Evolutionary conservation across 306 rosid genomes (phyloP).

Genomic region (Quercus cerris): DNA sequence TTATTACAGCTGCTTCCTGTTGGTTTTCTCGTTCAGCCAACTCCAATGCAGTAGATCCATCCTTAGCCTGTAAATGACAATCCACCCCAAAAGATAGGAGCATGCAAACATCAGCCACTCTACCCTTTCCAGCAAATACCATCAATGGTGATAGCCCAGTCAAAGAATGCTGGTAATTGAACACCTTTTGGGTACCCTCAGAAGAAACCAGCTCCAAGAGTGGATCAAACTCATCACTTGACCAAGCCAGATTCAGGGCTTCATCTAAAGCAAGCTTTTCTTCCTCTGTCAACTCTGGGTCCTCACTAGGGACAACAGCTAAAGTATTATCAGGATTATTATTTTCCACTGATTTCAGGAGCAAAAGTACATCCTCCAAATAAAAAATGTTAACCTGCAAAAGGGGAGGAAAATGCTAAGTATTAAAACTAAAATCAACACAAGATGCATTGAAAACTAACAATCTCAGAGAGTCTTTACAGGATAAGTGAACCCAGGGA

Average conservation of each 20-base stretch:
- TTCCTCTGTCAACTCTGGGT: conserved; percentile 51
- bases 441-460: conserved; percentile 14
- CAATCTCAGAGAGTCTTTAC: conserved; percentile 40
- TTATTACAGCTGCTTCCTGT: conserved; percentile 52
- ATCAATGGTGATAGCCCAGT: conserved; percentile 76
- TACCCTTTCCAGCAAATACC: conserved; percentile 93
- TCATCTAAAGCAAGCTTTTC: conserved; percentile 71
- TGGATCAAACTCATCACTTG: conserved; percentile 66
- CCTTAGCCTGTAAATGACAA: conserved; percentile 59
- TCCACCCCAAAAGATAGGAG: conserved; percentile 81
- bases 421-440: conserved; percentile 3
- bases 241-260: conserved; percentile 84
- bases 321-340: conserved; percentile 53
- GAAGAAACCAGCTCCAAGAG: conserved; percentile 74
- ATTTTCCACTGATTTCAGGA: conserved; percentile 42
- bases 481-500: conserved; percentile 95
- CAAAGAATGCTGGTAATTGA: conserved; percentile 78
- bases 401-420: not conserved
- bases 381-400: conserved; percentile 74
- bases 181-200: conserved; percentile 43
- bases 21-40: conserved; percentile 65
- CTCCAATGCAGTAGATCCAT: conserved; percentile 65
- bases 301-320: conserved; percentile 27
- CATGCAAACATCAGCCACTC: conserved; percentile 72
- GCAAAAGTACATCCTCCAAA: conserved; percentile 86